These are phyloP conservation scores for Stenogyne calaminthoides DNA, from an alignment of 305 asterid species.

Conservation along the genomic window DNA sequence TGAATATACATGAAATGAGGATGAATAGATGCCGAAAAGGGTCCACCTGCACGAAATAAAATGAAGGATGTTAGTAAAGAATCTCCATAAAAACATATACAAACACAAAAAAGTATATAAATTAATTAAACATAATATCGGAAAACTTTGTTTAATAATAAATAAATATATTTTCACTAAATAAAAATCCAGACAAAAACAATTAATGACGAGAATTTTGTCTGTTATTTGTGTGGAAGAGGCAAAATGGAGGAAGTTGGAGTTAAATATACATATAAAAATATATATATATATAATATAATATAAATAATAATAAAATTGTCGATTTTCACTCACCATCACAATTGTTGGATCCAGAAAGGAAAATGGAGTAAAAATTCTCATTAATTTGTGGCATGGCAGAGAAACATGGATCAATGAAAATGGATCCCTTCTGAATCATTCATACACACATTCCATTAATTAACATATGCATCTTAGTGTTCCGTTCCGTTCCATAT, in stretches of 20 bases:
- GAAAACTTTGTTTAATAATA: neutral
- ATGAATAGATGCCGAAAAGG: neutral
- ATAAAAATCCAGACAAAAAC: neutral
- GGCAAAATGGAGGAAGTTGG: conserved; percentile 4
- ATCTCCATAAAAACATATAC: neutral
- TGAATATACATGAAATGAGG: neutral
- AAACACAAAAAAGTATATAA: neutral
- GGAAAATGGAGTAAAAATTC: conserved; percentile 34
- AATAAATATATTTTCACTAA: neutral
- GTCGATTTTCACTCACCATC: conserved; percentile 32
- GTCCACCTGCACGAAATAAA: conserved; percentile 36
- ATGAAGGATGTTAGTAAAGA: neutral
- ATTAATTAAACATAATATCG: neutral
- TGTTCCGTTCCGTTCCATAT: no score
- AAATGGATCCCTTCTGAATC: conserved; percentile 38
- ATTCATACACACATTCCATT: conserved; percentile 31
- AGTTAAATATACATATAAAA: neutral
- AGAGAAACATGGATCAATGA: conserved; percentile 31
- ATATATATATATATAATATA: neutral
- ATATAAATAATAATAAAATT: neutral
- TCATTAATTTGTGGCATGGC: conserved; percentile 36
- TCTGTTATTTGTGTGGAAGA: neutral
- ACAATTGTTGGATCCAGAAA: conserved; percentile 32
- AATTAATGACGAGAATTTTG: conserved; percentile 1
- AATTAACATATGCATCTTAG: conserved; percentile 37